Percentiles rank a stretch among this genome's conserved stretches.
Conservation (phyloP, 495 filamentous ascomycete genomes). For the Trichodelitschia bisporula region DNA sequence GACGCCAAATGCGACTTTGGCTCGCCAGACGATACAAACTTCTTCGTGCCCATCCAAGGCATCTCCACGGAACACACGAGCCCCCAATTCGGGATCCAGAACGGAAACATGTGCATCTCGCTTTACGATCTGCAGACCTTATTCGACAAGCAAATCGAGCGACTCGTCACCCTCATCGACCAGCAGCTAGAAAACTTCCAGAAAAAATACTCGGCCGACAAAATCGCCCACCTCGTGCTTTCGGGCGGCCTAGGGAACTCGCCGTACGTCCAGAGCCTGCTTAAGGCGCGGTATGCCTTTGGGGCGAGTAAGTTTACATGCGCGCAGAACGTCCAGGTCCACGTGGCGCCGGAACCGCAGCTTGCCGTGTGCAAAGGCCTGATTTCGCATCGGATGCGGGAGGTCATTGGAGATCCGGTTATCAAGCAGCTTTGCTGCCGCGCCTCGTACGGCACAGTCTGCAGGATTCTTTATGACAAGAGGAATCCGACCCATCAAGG, state of each 20-base stretch:
- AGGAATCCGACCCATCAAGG: slow-evolving; percentile 10
- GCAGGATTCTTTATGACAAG: slow-evolving; percentile 13
- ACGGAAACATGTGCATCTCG: slow-evolving; percentile 17
- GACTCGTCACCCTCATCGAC: slow-evolving; percentile 26
- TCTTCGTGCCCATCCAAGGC: slow-evolving; percentile 12
- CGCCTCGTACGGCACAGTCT: slow-evolving; percentile 12
- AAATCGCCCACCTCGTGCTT: slow-evolving; percentile 31
- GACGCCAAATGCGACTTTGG: slow-evolving; percentile 17
- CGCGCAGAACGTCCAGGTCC: slow-evolving; percentile 10
- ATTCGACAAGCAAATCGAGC: slow-evolving; percentile 30
- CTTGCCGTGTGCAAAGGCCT: slow-evolving; percentile 19
- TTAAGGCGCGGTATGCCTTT: slow-evolving; percentile 9
- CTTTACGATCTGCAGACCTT: slow-evolving; percentile 22
- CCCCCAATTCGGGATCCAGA: slow-evolving; percentile 15
- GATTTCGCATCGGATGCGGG: slow-evolving; percentile 13
- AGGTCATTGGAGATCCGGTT: slow-evolving; percentile 10
- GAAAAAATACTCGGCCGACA: slow-evolving; percentile 18
- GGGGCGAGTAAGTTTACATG: slow-evolving; percentile 5
- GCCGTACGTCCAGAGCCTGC: slow-evolving; percentile 24
- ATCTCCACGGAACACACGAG: slow-evolving; percentile 18
- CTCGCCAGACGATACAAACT: slow-evolving; percentile 13
- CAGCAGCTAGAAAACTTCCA: slow-evolving; percentile 27
- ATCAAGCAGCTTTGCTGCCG: slow-evolving; percentile 14
- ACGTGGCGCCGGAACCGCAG: slow-evolving; percentile 17
- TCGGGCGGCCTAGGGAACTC: slow-evolving; percentile 43